These are phyloP conservation scores for Quillaja saponaria DNA, from an alignment of 306 rosid species.

Conservation along the genomic window DNA sequence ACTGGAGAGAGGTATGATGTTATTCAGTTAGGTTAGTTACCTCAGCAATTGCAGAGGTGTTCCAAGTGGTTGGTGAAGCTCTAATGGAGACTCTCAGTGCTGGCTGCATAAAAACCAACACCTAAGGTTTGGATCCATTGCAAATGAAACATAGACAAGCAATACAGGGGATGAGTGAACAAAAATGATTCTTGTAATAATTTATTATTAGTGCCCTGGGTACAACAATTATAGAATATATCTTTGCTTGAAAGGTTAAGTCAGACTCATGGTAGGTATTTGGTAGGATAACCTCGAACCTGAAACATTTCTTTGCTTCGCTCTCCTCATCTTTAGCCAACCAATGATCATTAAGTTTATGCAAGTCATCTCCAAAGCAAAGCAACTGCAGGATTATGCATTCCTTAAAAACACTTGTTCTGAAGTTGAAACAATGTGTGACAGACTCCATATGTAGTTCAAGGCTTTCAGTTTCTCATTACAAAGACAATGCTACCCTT, in stretches of 20 bases:
- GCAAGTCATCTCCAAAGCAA: constrained; percentile 29
- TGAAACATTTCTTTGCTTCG: constrained; percentile 42
- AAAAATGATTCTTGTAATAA: constrained; percentile 28
- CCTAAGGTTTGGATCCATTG: constrained; percentile 40
- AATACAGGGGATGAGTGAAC: neutral
- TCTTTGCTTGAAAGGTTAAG: constrained; percentile 24
- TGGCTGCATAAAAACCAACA: constrained; percentile 54
- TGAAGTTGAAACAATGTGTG: constrained; percentile 20
- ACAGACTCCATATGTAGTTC: constrained; percentile 6
- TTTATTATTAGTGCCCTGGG: constrained; percentile 24
- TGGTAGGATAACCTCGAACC: constrained; percentile 52
- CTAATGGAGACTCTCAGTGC: constrained; percentile 44
- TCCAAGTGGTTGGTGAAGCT: constrained; percentile 42
- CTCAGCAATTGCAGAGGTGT: constrained; percentile 52
- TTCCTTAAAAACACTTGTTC: constrained; percentile 18
- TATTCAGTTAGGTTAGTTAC: constrained; percentile 58
- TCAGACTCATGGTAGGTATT: constrained; percentile 29
- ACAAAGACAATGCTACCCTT: constrained; percentile 5
- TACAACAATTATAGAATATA: constrained; percentile 34
- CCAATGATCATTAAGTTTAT: constrained; percentile 30
- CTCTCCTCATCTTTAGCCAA: constrained; percentile 20
- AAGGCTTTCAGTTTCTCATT: constrained; percentile 6
- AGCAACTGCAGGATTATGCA: constrained; percentile 21
- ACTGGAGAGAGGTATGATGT: neutral
- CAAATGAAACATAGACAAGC: constrained; percentile 18